These are phyloP conservation scores for Royoungia palumana DNA, from an alignment of 768 basidiomycete species.

Conservation along the genomic window DNA sequence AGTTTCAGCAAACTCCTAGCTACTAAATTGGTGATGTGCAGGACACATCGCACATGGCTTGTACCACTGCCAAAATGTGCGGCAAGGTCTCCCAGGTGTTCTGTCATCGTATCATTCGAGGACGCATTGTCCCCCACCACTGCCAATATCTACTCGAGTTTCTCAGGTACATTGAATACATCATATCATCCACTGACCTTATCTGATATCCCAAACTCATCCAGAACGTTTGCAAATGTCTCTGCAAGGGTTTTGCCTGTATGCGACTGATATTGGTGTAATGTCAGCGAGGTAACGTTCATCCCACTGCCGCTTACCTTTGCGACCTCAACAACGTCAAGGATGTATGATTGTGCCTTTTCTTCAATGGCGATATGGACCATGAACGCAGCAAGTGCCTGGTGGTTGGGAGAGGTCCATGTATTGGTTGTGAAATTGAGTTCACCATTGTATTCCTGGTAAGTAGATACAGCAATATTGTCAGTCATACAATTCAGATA, in stretches of 20 bases:
- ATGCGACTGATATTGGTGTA: background rate
- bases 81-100: constrained; percentile 16
- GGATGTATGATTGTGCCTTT: constrained; percentile 18
- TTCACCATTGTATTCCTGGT: too few species aligned
- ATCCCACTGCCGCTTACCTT: background rate
- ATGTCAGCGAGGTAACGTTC: too few species aligned
- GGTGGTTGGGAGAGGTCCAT: too few species aligned
- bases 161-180: background rate
- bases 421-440: too few species aligned
- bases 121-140: constrained; percentile 23
- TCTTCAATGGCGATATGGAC: too few species aligned
- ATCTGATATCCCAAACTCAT: constrained; percentile 24
- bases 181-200: constrained; percentile 17
- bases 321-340: constrained; percentile 32
- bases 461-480: too few species aligned
- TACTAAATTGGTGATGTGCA: constrained; percentile 24
- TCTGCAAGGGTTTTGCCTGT: constrained; percentile 17
- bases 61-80: constrained; percentile 15
- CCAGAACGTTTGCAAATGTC: constrained; percentile 22
- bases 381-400: too few species aligned
- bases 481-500: too few species aligned
- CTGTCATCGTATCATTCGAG: constrained; percentile 24
- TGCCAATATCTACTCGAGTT: constrained; percentile 15
- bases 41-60: constrained; percentile 23
- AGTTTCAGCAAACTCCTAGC: constrained; percentile 31